Evolutionary conservation across 306 rosid genomes (phyloP), one percentile per base, ranked within the genome.

Genomic region (Fragaria nilgerrensis): DNA sequence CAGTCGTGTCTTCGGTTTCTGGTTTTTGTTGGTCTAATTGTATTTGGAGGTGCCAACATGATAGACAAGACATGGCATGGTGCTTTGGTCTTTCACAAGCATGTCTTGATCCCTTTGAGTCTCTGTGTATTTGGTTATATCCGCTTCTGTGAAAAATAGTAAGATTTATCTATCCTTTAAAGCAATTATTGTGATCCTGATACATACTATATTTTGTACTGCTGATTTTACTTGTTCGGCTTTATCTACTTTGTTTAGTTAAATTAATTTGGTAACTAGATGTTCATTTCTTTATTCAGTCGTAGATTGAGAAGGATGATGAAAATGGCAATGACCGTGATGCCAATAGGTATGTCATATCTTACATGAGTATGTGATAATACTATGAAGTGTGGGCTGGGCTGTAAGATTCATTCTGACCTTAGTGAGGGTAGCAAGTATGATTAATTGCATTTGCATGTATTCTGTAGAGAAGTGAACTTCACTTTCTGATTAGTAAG

Each of bases 271-370:
- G 15, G 63, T 56, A 56, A 56, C 14, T 29, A 56, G 12, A 56
- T 22, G 10, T 1, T 56, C 63, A 19, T 52, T 52, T 52, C 63
- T 22, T 22, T 56, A 9, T 56, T 29, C 32, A 56, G 63, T 56
- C 16, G 32, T n/a, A n/a, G 63, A 56, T 56, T 56, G 32, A 56
- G 63, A 56, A 56, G 13, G 63, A 3, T 56, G 63, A 22, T 11
- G 29, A 56, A 56, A 7, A 56, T 3, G 63, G 29, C 27, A 22
- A 56, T 56, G 63, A 56, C 3, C 9, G 63, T 56, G 29, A 5
- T 56, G 63, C 32, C 63, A 56, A 29, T 56, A 56, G 63, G 63
- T 56, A 22, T 56, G 63, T 56, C 63, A 52, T 52, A 52, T 52
- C 2, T 52, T 20, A 52, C 15, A 48, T 48, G 9, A 48, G 16